Base-by-base conservation (phyloP, 108 stramenopile genomes). In the Fistulifera pelliculosa region DNA sequence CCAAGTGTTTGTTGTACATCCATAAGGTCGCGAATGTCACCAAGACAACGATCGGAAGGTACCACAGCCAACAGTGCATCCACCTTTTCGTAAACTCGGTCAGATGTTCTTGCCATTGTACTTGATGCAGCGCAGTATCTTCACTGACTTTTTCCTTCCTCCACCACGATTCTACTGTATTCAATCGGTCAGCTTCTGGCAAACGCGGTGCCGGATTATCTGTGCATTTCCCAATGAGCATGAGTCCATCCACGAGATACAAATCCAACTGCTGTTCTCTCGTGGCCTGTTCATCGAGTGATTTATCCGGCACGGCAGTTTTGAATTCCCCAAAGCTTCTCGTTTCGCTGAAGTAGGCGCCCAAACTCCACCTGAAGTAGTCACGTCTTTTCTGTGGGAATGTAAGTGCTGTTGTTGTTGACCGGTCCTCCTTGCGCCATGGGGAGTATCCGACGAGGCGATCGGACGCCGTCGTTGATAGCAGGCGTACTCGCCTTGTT, bases 321-420 rank as follows among this genome's bases (percentile, higher is more conserved):
- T 80, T 65, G n/a, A 64, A 69, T 48, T 69, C 60, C 16, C 54
- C 19, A 94, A 54, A 52, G 90, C 90, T 56, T 90, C 88, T 27
- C 73, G 75, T 68, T 94, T 94, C 62, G 87, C 73, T 0, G 81
- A 84, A 0, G 84, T 94, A 50, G 87, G 88, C 8, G 84, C 78
- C 84, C 86, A 94, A 13, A 94, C 82, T 0, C 93, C 93, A 38
- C 93, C 93, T 0, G 79, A 65, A n/a, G 71, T 71, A 6, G 84
- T 73, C 61, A 76, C 69, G 14, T 77, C 76, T 11, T 52, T 17
- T 65, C 74, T 38, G 70, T 77, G 2, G 73, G 76, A 41, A 73
- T 78, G 39, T 58, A 38, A 24, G 38, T 25, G 42, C 45, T 41
- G 40, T 22, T 13, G 25, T 35, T 26, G 27, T 54, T 38, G 1